Conservation (phyloP, 768 basidiomycete species). For the Guyanaporus albipodus region DNA sequence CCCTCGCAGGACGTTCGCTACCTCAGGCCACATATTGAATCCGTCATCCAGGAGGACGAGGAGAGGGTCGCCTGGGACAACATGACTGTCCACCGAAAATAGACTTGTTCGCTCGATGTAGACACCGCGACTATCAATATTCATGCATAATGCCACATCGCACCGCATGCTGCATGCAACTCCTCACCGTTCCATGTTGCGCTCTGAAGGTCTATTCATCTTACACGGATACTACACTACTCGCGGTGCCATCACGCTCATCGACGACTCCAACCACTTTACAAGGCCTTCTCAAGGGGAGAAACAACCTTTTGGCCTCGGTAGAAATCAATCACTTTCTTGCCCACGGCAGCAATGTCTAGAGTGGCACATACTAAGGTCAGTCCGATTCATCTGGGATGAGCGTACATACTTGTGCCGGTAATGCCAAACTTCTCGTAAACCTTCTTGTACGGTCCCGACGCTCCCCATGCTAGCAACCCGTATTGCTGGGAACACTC, state of each 20-base stretch:
- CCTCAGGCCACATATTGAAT: constrained; percentile 71
- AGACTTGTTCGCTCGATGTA: constrained; percentile 33
- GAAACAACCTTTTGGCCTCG: constrained; percentile 70
- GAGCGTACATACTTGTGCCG: constrained; percentile 51
- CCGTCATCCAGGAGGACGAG: constrained; percentile 67
- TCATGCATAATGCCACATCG: constrained; percentile 9
- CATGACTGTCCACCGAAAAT: constrained; percentile 65
- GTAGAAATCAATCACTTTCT: constrained; percentile 88
- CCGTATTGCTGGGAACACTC: constrained; percentile 56
- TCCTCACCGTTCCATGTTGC: no score
- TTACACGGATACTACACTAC: constrained; percentile 14
- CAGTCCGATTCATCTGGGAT: constrained; percentile 2
- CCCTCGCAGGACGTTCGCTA: constrained; percentile 78
- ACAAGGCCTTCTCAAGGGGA: constrained; percentile 72
- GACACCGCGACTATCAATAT: constrained; percentile 20
- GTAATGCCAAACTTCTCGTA: constrained; percentile 91
- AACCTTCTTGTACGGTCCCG: constrained; percentile 85
- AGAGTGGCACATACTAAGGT: constrained; percentile 1
- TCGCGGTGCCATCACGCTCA: constrained; percentile 1
- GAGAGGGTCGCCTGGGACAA: constrained; percentile 85
- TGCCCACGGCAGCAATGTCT: constrained; percentile 77
- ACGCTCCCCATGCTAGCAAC: constrained; percentile 75
- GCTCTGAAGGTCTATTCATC: constrained; percentile 6
- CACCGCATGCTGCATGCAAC: neutral
- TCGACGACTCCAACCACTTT: constrained; percentile 9